A percentile compares a stretch with the other conserved stretches of the same genome.
Evolutionary conservation across 352 stramenopile species (phyloP).

Genomic region (Halophytophthora batemanensis): DNA sequence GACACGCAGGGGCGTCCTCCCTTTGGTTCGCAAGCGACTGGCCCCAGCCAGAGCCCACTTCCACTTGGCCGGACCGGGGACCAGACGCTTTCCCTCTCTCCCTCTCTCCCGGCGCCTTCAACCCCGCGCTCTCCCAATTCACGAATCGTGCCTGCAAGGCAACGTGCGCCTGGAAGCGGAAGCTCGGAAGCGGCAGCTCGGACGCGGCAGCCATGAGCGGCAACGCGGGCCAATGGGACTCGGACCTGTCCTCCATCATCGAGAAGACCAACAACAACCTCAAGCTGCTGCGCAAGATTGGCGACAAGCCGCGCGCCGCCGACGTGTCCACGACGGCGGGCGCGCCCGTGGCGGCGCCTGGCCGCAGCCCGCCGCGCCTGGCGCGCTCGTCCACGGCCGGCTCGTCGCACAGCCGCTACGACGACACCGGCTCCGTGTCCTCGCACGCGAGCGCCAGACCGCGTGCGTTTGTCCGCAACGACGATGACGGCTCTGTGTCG

Average conservation of each 20-base stretch:
- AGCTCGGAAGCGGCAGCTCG: too few species aligned
- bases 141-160: neutral
- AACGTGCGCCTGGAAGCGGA: neutral
- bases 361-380: slow-evolving; percentile 16
- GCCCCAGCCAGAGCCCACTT: too few species aligned
- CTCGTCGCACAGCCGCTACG: slow-evolving; percentile 2
- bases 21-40: too few species aligned
- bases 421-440: slow-evolving; percentile 4
- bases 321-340: slow-evolving; percentile 37
- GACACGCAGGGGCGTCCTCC: too few species aligned
- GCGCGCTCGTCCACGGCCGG: neutral
- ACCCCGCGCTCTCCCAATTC: neutral
- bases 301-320: slow-evolving; percentile 53
- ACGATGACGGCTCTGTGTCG: slow-evolving; percentile 9
- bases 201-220: slow-evolving; percentile 42
- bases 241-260: slow-evolving; percentile 83
- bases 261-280: slow-evolving; percentile 89
- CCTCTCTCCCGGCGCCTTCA: neutral
- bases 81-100: too few species aligned
- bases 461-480: neutral
- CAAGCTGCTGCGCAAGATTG: slow-evolving; percentile 77
- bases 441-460: slow-evolving; percentile 3
- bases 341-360: slow-evolving; percentile 10
- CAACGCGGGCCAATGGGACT: slow-evolving; percentile 72
- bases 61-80: too few species aligned